phyloP scores from a whole-genome alignment of 1,284 basidiomycete species.

The Wolfiporia cocos region DNA sequence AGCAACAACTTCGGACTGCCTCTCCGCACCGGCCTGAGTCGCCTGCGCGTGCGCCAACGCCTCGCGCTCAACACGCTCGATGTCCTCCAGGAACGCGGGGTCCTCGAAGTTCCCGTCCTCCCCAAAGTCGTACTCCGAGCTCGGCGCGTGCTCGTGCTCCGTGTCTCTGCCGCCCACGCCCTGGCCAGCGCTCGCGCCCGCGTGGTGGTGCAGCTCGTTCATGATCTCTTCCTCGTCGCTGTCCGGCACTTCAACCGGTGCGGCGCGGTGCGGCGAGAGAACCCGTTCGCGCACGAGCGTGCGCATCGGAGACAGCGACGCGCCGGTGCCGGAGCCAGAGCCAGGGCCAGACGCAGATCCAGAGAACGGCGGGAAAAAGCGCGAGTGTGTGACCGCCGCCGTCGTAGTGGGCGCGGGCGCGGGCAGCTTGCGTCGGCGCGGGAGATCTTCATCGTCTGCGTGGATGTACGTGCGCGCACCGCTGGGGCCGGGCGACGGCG shows the following conservation, averaged over 20 bases:
- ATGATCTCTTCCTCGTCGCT: conserved; percentile 14
- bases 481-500: conserved; percentile 16
- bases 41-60: conserved; percentile 11
- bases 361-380: conserved; percentile 12
- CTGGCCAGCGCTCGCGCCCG: background rate
- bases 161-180: too few species aligned
- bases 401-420: too few species aligned
- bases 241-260: conserved; percentile 10
- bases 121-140: conserved; percentile 28
- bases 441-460: conserved; percentile 39
- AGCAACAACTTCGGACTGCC: too few species aligned
- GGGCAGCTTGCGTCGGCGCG: conserved; percentile 32
- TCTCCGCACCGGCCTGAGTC: conserved; percentile 5
- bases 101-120: conserved; percentile 27
- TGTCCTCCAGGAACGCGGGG: conserved; percentile 30
- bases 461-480: conserved; percentile 16
- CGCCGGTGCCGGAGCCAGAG: background rate
- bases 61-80: conserved; percentile 32
- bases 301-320: too few species aligned
- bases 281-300: conserved; percentile 9
- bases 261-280: conserved; percentile 16
- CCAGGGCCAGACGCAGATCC: background rate
- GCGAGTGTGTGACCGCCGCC: conserved; percentile 13
- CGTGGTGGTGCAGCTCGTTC: background rate
- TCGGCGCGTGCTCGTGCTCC: too few species aligned